phyloP scores from a whole-genome alignment of 345 rosid genomes.

The Hibiscus syriacus region DNA sequence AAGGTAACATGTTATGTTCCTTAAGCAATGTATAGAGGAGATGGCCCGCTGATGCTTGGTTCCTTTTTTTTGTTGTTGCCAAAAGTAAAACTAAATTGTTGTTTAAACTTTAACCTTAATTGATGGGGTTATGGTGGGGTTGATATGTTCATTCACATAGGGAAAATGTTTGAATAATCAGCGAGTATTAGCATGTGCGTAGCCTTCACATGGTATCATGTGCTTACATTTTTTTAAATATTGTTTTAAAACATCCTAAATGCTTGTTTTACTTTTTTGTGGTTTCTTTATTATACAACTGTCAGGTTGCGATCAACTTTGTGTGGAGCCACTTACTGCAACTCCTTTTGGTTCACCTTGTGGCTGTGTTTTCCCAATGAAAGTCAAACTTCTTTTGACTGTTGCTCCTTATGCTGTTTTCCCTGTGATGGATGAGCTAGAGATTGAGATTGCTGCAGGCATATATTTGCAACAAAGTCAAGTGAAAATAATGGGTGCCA shows the following conservation, averaged over 20 bases:
- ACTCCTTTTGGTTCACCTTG: conserved; percentile 93
- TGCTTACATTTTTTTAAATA: background rate
- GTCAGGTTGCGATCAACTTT: conserved; percentile 85
- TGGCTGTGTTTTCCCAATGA: conserved; percentile 97
- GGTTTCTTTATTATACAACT: conserved; percentile 19
- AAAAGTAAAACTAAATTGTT: background rate
- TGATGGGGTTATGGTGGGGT: background rate
- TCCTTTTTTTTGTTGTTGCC: background rate
- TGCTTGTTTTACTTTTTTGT: background rate
- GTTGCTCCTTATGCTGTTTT: conserved; percentile 77
- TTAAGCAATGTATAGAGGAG: background rate
- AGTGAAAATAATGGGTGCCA: conserved; percentile 97
- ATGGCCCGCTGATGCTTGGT: background rate
- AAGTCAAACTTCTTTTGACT: conserved; percentile 77
- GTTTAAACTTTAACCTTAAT: background rate
- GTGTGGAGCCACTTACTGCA: conserved; percentile 86
- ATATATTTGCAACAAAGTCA: conserved; percentile 94
- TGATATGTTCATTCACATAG: background rate
- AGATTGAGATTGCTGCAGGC: conserved; percentile 92
- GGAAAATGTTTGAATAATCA: background rate
- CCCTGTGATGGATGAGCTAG: conserved; percentile 82
- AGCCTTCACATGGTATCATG: background rate
- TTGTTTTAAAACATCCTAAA: background rate
- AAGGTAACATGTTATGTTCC: conserved; percentile 31
- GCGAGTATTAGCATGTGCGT: background rate